These are phyloP conservation scores for Collybia nuda DNA, from an alignment of 768 basidiomycete genomes.

Conservation along the genomic window DNA sequence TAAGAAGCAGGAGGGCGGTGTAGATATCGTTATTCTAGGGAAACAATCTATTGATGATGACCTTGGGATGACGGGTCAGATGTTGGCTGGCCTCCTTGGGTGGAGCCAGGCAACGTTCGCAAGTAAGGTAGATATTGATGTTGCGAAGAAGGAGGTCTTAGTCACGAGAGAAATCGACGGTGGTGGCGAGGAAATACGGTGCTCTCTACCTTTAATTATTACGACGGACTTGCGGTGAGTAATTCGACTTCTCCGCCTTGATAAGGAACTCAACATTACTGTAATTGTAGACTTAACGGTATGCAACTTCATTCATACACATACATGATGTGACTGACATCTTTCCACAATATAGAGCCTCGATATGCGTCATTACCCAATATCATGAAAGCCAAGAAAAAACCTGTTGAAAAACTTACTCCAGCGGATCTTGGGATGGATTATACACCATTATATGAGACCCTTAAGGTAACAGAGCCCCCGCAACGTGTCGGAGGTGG, in stretches of 20 bases:
- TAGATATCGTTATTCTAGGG: slow-evolving; percentile 92
- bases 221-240: slow-evolving; percentile 91
- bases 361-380: slow-evolving; percentile 97
- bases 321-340: slow-evolving; percentile 1
- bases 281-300: slow-evolving; percentile 70
- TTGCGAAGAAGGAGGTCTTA: slow-evolving; percentile 56
- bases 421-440: slow-evolving; percentile 83
- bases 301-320: not conserved
- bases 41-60: slow-evolving; percentile 99
- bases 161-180: slow-evolving; percentile 95
- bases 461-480: slow-evolving; percentile 86
- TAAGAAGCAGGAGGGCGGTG: slow-evolving; percentile 49
- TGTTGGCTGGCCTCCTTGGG: slow-evolving; percentile 89
- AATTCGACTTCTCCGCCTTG: not conserved
- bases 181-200: slow-evolving; percentile 80
- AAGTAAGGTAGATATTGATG: slow-evolving; percentile 77
- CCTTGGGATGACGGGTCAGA: slow-evolving; percentile 92
- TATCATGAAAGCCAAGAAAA: slow-evolving; percentile 99
- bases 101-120: slow-evolving; percentile 97
- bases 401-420: slow-evolving; percentile 83
- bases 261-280: not conserved
- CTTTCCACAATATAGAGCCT: slow-evolving; percentile 57
- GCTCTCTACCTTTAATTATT: slow-evolving; percentile 78
- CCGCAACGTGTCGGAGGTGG: slow-evolving; percentile 87
- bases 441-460: slow-evolving; percentile 80